phyloP scores from a whole-genome alignment of 192 early-diverging fungal genomes.

The Rhizophagus clarus region DNA sequence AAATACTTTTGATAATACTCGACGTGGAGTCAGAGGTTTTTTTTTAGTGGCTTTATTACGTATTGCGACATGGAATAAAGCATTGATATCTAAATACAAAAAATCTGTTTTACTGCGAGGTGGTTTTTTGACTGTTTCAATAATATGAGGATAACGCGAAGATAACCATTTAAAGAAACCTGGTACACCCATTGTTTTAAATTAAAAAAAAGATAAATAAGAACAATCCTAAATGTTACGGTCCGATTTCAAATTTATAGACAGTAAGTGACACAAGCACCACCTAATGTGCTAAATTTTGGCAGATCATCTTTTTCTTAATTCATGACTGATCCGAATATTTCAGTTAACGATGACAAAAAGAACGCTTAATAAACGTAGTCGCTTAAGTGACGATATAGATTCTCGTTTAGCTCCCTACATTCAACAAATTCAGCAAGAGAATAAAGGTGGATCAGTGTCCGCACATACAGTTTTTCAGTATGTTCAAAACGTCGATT shows the following conservation, averaged over 20 bases:
- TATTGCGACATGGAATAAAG: slow-evolving; percentile 16
- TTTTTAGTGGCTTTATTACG: neutral
- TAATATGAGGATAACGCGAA: slow-evolving; percentile 15
- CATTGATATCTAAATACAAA: slow-evolving; percentile 33
- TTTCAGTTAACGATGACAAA: neutral
- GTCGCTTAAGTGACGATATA: slow-evolving; percentile 2
- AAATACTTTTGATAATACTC: slow-evolving; percentile 28
- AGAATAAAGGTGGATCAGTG: neutral
- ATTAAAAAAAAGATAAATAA: too few species aligned
- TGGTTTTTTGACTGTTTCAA: neutral
- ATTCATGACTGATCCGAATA: neutral
- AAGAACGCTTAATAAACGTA: neutral
- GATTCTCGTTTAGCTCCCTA: slow-evolving; percentile 9
- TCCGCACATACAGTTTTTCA: slow-evolving; percentile 29
- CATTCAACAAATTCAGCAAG: slow-evolving; percentile 11
- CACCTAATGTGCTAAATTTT: too few species aligned
- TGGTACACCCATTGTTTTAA: slow-evolving; percentile 25
- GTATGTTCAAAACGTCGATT: slow-evolving; percentile 40
- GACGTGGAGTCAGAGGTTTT: neutral
- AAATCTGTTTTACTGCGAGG: slow-evolving; percentile 13
- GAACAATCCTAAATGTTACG: too few species aligned
- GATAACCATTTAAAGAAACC: slow-evolving; percentile 30
- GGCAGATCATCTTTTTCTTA: too few species aligned
- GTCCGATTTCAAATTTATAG: too few species aligned
- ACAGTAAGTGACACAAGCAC: too few species aligned